phyloP scores from a whole-genome alignment of 495 filamentous ascomycete genomes.

The Hamigera avellanea region DNA sequence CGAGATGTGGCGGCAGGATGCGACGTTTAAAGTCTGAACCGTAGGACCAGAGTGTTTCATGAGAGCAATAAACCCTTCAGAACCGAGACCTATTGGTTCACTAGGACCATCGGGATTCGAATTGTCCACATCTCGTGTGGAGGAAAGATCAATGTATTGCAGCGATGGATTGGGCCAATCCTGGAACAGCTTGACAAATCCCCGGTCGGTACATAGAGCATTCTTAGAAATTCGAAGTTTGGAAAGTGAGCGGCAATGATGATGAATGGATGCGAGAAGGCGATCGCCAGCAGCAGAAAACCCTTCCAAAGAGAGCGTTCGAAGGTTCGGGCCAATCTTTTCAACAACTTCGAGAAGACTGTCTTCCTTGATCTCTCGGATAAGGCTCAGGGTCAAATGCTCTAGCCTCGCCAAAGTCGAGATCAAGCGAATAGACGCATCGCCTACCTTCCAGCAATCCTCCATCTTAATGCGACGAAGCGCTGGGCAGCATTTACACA shows the following conservation, averaged over 20 bases:
- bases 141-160: constrained; percentile 55
- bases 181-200: constrained; percentile 57
- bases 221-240: constrained; percentile 75
- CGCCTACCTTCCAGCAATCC: constrained; percentile 39
- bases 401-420: constrained; percentile 45
- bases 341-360: constrained; percentile 48
- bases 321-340: constrained; percentile 45
- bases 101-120: constrained; percentile 47
- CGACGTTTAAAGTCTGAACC: constrained; percentile 54
- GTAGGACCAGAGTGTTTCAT: constrained; percentile 69
- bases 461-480: constrained; percentile 65
- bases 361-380: constrained; percentile 39
- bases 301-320: constrained; percentile 60
- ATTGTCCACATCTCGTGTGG: constrained; percentile 63
- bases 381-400: constrained; percentile 60
- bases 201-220: constrained; percentile 59
- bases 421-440: constrained; percentile 39
- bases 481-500: constrained; percentile 48
- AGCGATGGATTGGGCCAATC: constrained; percentile 64
- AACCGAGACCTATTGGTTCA: constrained; percentile 55
- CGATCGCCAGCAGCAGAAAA: constrained; percentile 47
- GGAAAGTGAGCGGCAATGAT: constrained; percentile 48
- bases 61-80: constrained; percentile 59
- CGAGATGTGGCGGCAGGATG: constrained; percentile 69
- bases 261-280: constrained; percentile 53